Evolutionary conservation across 140 eudicot genomes (phyloP), one percentile per base, ranked within the genome.

Genomic region (Bidens hawaiensis): DNA sequence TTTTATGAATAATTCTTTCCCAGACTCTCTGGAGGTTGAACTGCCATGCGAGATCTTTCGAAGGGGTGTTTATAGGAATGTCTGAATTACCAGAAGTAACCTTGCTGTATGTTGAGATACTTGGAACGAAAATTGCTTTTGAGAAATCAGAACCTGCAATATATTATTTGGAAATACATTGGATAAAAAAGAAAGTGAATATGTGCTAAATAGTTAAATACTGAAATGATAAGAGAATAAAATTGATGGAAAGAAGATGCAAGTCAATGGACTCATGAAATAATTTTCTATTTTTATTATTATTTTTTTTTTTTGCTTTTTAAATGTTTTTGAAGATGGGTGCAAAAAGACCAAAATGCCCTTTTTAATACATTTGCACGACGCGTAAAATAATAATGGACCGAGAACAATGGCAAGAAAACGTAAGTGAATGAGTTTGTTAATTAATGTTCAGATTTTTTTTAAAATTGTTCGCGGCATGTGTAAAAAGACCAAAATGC

Each of bases 11-110:
- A 18, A 70, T 74, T 69, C 76, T 83, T 72, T 90, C 95, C 97
- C 97, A 90, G 30, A 79, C 75, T 62, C 80, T 79, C 54, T 86
- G 97, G 59, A 90, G 93, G 67, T 77, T 79, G 43, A 78, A 83
- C 62, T 90, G 97, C 97, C 97, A 90, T 17, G 95, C 60, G 51
- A 30, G 34, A 30, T 30, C 34, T 7, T 30, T 30, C 6, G 34
- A 30, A 30, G 34, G 34, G 34, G 34, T 30, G 34, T 30, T 30
- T 30, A 30, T 30, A 30, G 34, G 34, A 7, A 30, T 30, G 34
- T 30, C 34, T 30, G 34, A 30, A 30, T 7, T 30, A 30, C 34
- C 34, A 30, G 34, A 30, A 30, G 6, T 3, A 3, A 30, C 34
- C 34, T 7, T 30, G 34, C 34, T 30, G 34, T 30, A 30, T 30